Percentiles rank a stretch among this genome's conserved stretches.
Evolutionary conservation across 495 filamentous ascomycete genomes (phyloP).

Genomic region (Penicillium atrosanguineum): DNA sequence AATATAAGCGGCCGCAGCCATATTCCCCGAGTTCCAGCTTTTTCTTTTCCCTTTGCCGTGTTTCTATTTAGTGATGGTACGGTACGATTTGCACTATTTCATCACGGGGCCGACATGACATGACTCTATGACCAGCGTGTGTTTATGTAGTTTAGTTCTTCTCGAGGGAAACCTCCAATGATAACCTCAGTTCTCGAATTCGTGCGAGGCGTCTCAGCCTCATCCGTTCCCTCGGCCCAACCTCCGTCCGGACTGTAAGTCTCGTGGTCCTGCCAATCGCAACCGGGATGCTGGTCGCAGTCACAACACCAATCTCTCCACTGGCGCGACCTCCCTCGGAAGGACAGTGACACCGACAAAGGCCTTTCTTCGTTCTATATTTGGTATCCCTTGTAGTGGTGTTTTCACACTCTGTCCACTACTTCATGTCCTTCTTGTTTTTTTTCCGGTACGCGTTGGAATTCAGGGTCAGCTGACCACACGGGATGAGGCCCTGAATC

Average conservation of each 20-base stretch:
- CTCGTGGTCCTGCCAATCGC: conserved; percentile 17
- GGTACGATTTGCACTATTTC: not conserved
- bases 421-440: not conserved
- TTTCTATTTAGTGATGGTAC: not conserved
- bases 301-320: conserved; percentile 17
- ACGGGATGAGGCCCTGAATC: conserved; percentile 4
- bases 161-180: not conserved
- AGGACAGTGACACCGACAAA: conserved; percentile 5
- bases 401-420: not conserved
- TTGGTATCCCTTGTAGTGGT: not conserved
- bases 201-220: conserved; percentile 7
- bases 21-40: not conserved
- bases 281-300: conserved; percentile 12
- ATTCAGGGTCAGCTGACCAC: conserved; percentile 9
- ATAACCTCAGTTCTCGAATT: not conserved
- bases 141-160: conserved; percentile 29
- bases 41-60: conserved; percentile 3
- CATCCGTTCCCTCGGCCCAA: conserved; percentile 15
- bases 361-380: conserved; percentile 2
- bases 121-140: conserved; percentile 32
- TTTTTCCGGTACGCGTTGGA: too few relatives aligned
- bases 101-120: conserved; percentile 18
- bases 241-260: conserved; percentile 22
- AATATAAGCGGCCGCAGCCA: conserved; percentile 20
- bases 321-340: conserved; percentile 1